Conservation (phyloP, 495 filamentous ascomycete genomes). For the Xylaria nigripes region DNA sequence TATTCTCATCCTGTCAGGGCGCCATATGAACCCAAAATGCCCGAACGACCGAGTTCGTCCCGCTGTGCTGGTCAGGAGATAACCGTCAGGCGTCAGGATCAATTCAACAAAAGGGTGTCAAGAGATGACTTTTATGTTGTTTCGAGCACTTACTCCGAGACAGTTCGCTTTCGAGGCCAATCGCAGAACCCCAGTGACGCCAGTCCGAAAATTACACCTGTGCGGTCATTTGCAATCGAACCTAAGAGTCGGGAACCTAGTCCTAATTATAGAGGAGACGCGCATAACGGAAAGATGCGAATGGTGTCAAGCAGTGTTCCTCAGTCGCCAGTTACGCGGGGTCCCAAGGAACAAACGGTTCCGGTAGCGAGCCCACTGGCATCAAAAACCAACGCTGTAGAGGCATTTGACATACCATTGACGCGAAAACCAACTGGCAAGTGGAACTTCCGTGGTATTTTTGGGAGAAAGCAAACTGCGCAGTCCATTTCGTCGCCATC, state of each 20-base stretch:
- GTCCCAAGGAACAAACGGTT: slow-evolving; percentile 10
- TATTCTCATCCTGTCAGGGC: slow-evolving; percentile 32
- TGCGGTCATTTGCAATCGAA: background rate
- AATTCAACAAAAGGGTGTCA: slow-evolving; percentile 33
- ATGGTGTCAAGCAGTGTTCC: slow-evolving; percentile 53
- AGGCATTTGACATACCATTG: slow-evolving; percentile 32
- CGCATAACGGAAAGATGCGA: slow-evolving; percentile 39
- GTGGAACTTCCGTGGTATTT: slow-evolving; percentile 44
- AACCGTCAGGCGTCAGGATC: slow-evolving; percentile 17
- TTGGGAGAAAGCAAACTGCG: slow-evolving; percentile 37
- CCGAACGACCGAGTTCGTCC: slow-evolving; percentile 36
- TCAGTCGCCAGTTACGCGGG: slow-evolving; percentile 12
- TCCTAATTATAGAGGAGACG: slow-evolving; percentile 33
- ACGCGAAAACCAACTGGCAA: slow-evolving; percentile 40
- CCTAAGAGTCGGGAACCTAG: slow-evolving; percentile 21
- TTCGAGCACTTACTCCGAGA: slow-evolving; percentile 11
- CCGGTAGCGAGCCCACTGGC: slow-evolving; percentile 16
- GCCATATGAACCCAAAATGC: slow-evolving; percentile 28
- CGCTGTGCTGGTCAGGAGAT: slow-evolving; percentile 15
- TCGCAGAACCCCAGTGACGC: slow-evolving; percentile 35
- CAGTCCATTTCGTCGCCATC: slow-evolving; percentile 3
- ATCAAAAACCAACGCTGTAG: slow-evolving; percentile 18
- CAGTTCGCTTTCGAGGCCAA: slow-evolving; percentile 22
- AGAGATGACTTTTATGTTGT: slow-evolving; percentile 43
- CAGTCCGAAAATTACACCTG: slow-evolving; percentile 21